A percentile compares a stretch with the other conserved stretches of the same genome.
Evolutionary conservation across 1,284 basidiomycete genomes (phyloP).

Genomic region (Leccinum subrobustum): DNA sequence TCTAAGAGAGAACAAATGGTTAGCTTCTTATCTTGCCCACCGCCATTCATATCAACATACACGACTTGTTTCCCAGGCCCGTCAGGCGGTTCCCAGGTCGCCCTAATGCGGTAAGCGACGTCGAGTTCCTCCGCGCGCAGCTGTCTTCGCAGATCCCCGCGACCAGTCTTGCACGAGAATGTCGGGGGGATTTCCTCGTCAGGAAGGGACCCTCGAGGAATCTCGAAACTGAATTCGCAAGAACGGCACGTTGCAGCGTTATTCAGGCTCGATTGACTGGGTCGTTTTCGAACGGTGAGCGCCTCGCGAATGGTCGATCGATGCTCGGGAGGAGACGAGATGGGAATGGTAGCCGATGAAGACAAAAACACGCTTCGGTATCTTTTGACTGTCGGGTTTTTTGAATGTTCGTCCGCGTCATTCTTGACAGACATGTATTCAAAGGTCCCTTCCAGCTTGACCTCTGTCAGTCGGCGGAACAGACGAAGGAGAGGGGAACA

Average conservation of each 20-base stretch:
- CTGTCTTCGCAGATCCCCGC: slow-evolving; percentile 30
- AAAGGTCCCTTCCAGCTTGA: slow-evolving; percentile 63
- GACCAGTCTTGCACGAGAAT: slow-evolving; percentile 39
- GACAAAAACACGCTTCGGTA: slow-evolving; percentile 58
- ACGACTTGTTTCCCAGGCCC: slow-evolving; percentile 41
- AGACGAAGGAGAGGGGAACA: slow-evolving; percentile 20
- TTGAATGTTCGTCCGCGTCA: slow-evolving; percentile 25
- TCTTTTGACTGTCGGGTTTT: slow-evolving; percentile 28
- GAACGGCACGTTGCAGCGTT: slow-evolving; percentile 34
- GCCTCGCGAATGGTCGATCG: slow-evolving; percentile 53
- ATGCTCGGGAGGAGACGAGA: slow-evolving; percentile 43
- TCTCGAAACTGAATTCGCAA: slow-evolving; percentile 57
- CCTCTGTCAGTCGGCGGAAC: slow-evolving; percentile 3
- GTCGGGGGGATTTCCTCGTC: slow-evolving; percentile 64
- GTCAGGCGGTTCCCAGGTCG: slow-evolving; percentile 58
- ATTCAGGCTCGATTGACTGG: slow-evolving; percentile 41
- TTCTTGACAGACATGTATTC: slow-evolving; percentile 42
- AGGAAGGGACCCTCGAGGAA: slow-evolving; percentile 47
- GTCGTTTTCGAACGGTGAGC: slow-evolving; percentile 42
- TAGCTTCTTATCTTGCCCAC: background rate
- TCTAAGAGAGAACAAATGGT: slow-evolving; percentile 35
- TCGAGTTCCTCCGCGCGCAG: slow-evolving; percentile 43
- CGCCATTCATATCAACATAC: slow-evolving; percentile 37
- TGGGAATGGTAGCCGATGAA: slow-evolving; percentile 46
- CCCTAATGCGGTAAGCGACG: slow-evolving; percentile 54